Evolutionary conservation across 257 asterid genomes (phyloP), one percentile per base, ranked within the genome.

Genomic region (Misopates orontium): DNA sequence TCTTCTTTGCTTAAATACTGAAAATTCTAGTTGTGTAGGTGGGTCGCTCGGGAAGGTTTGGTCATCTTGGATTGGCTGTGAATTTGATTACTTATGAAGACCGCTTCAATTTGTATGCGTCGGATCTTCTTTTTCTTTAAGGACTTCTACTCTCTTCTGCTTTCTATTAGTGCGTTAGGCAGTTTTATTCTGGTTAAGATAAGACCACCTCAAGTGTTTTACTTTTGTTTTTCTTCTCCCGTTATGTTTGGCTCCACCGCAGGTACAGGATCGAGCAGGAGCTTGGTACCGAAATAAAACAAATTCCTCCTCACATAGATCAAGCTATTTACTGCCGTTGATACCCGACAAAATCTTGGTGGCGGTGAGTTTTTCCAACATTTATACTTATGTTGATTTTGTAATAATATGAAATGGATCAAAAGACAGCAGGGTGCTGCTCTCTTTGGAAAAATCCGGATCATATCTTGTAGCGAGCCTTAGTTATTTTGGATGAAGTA

Each of bases 181-280:
- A 20, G 53, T 62, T 17, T 19, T 18, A 45, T 18, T 55, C 12
- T 32, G 39, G 19, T 20, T 54, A 20, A 14, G 15, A n/a, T 13
- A 9, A 19, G 19, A n/a, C n/a, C n/a, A n/a, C n/a, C n/a, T 36
- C 19, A 2, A 28, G 36, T 28, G 2, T 28, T 28, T 28, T 31
- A 11, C 15, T 53, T 70, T 31, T 17, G 53, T 3, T 62, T 52
- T 42, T 41, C 18, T 23, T 51, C 23, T n/a, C 47, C 39, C 23
- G 13, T 28, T 17, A 23, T 42, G 57, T 1, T 54, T 55, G 23
- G 44, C 21, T 44, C 40, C 54, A 22, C 10, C 45, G n/a, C 57
- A 78, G 81, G 76, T 68, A 78, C 68, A 78, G 68, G 76, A 82
- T 82, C 44, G 87, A 82, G 79, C 84, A 75, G 76, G 82, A 78